A percentile compares a stretch with the other conserved stretches of the same genome.
phyloP scores from a whole-genome alignment of 164 flowering plant genomes.

The Aristolochia contorta region DNA sequence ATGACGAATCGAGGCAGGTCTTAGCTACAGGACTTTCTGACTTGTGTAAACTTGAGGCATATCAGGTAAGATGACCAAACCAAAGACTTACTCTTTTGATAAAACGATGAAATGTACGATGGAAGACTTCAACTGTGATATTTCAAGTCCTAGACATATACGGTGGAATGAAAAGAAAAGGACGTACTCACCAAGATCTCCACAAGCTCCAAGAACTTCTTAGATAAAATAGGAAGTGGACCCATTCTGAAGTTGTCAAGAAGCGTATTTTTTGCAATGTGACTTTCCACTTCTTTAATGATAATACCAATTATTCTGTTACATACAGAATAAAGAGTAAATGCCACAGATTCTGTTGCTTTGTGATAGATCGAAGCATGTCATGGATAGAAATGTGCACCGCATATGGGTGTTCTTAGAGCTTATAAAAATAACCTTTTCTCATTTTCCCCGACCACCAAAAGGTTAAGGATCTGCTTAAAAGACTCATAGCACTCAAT shows the following conservation, averaged over 20 bases:
- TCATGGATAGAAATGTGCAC: not conserved
- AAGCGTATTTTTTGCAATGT: constrained; percentile 64
- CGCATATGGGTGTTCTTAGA: not conserved
- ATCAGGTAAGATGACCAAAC: too few species aligned
- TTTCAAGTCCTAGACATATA: too few species aligned
- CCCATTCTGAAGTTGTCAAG: constrained; percentile 77
- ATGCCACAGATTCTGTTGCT: too few species aligned
- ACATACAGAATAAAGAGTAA: not conserved
- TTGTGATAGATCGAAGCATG: not conserved
- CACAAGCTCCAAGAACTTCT: constrained; percentile 80
- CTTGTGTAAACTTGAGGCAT: not conserved
- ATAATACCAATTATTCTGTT: constrained; percentile 75
- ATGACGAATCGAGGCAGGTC: too few species aligned
- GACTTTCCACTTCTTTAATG: constrained; percentile 77
- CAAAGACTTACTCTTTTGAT: too few species aligned
- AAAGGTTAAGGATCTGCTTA: constrained; percentile 48
- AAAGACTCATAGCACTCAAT: constrained; percentile 92
- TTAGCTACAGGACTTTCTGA: too few species aligned
- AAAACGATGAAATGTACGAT: too few species aligned
- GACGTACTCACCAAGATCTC: constrained; percentile 61
- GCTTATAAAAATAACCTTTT: constrained; percentile 44
- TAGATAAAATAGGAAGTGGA: constrained; percentile 55
- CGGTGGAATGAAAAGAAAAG: not conserved
- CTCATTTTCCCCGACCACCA: constrained; percentile 86
- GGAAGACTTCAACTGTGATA: too few species aligned